Evolutionary conservation across 306 rosid species (phyloP).

Genomic region (Cicer arietinum): DNA sequence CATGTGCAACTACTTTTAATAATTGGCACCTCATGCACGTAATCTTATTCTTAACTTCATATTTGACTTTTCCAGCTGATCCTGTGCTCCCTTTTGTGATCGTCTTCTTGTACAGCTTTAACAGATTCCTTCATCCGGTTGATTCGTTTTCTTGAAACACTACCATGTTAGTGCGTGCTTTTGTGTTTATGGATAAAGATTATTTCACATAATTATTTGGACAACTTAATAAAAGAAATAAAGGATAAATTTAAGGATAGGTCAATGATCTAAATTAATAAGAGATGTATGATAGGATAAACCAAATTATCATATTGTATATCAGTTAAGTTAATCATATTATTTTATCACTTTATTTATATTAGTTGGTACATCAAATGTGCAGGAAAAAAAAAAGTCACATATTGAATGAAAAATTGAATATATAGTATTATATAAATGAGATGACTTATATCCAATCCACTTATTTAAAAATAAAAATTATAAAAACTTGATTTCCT

Average conservation of each 20-base stretch:
- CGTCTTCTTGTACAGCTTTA: constrained; percentile 24
- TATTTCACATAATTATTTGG: neutral
- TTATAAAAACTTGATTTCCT: no score
- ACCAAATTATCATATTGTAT: no score
- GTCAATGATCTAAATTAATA: no score
- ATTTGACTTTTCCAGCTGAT: constrained; percentile 39
- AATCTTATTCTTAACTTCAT: constrained; percentile 35
- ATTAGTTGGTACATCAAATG: no score
- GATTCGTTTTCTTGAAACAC: neutral
- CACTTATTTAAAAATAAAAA: no score
- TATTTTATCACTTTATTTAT: no score
- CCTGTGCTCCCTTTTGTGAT: neutral
- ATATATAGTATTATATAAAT: no score
- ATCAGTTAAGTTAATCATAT: no score
- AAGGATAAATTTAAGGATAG: neutral
- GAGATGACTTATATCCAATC: no score
- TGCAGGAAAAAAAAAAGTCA: no score
- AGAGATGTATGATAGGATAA: no score
- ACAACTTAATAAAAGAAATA: neutral
- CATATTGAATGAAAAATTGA: no score
- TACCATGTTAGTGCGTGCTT: neutral
- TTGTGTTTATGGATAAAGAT: neutral
- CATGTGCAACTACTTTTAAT: constrained; percentile 44
- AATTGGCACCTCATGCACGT: constrained; percentile 53
- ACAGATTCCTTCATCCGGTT: neutral